Evolutionary conservation across 225 moss, liverwort and hornwort species (phyloP).

Genomic region (Polytrichum formosum): DNA sequence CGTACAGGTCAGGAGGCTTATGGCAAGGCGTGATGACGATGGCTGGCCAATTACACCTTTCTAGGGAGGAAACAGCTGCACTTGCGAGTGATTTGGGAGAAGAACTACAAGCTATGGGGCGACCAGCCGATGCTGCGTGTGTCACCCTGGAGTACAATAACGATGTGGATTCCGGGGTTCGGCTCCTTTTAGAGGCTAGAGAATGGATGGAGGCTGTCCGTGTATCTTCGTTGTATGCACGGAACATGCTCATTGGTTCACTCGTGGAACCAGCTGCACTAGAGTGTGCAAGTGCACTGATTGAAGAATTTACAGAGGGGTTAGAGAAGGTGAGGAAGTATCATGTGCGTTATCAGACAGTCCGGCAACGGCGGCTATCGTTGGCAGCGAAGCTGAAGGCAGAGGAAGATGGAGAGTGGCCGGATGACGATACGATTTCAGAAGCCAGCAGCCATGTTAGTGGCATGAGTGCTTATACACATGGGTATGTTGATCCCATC

Average conservation of each 20-base stretch:
- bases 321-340: conserved; percentile 87
- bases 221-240: conserved; percentile 58
- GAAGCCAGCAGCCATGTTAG: conserved; percentile 87
- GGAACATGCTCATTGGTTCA: conserved; percentile 50
- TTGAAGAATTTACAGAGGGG: conserved; percentile 76
- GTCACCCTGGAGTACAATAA: conserved; percentile 73
- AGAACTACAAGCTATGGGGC: conserved; percentile 94
- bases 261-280: conserved; percentile 68
- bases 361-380: conserved; percentile 73
- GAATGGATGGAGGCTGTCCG: conserved; percentile 93
- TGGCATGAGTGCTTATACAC: conserved; percentile 86
- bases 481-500: conserved; percentile 39
- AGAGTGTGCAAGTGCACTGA: conserved; percentile 62
- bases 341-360: conserved; percentile 62
- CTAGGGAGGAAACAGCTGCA: conserved; percentile 30
- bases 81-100: conserved; percentile 81
- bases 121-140: conserved; percentile 84
- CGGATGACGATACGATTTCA: conserved; percentile 72
- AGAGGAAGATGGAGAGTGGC: conserved; percentile 62
- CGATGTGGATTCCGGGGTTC: conserved; percentile 76
- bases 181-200: conserved; percentile 80
- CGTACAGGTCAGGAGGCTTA: conserved; percentile 73
- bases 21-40: conserved; percentile 90
- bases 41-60: conserved; percentile 64
- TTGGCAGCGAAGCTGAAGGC: conserved; percentile 74